Base-by-base conservation (phyloP, 495 filamentous ascomycete genomes). In the Neurospora intermedia region DNA sequence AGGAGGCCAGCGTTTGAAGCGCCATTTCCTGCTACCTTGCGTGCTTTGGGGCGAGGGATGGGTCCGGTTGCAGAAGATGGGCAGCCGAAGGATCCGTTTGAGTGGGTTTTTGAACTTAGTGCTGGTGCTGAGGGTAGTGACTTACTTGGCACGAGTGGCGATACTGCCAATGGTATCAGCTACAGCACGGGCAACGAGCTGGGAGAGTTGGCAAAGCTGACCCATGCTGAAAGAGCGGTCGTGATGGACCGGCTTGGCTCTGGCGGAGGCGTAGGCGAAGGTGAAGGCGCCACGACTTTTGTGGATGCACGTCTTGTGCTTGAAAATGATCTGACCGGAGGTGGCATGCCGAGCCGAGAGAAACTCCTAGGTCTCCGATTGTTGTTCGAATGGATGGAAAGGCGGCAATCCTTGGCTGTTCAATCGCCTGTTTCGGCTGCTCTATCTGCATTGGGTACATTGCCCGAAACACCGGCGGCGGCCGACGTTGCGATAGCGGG, bases 281-380 rank as follows among this genome's bases (percentile, higher is more conserved):
- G 83, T 10, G 85, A 86, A 40, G 80, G 79, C 7, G 83, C 82
- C 70, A 84, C 79, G 45, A 96, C 92, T 9, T 89, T 90, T 6
- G 91, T 97, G 6, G 96, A 99, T 81, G 88, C 89, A 48, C 85
- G 90, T 69, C 83, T 99, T 9, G 87, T 91, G 27, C 83, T 98
- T 35, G 87, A 91, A 73, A 85, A 86, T 35, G 89, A 87, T 35
- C 79, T 92, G 48, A 83, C 84, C 4, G 89, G 89, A 54, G 85
- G 88, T 54, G 54, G 54, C 11, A 62, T 62, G 23, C 54, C 54
- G 54, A 88, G 81, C 76, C 85, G 89, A 45, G 92, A 96, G 79
- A 83, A 89, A 3, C 77, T 98, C 70, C 87, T 92, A 81, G 92
- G 94, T 71, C 81, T 98, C 31, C 87, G 87, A 72, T 76, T 95